Percentiles rank a stretch among this genome's conserved stretches.
Conservation (phyloP, 306 rosid genomes). For the barrel medic (Medicago truncatula) region MtrunA17r5.0-ANR NC_053043.1:38003001-38003500, state of each 20-base stretch:
- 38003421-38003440: slow-evolving; percentile 5
- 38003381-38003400: slow-evolving; percentile 9
- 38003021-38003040: slow-evolving; percentile 9
- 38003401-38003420: neutral
- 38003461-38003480: neutral
- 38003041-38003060: slow-evolving; percentile 27
- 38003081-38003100: slow-evolving; percentile 15
- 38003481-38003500: slow-evolving; percentile 70
- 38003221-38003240: neutral
- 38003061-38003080: slow-evolving; percentile 13
- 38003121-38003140: slow-evolving; percentile 19
- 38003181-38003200: slow-evolving; percentile 21
- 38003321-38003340: slow-evolving; percentile 4
- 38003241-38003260: slow-evolving; percentile 22
- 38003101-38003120: slow-evolving; percentile 28
- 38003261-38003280: slow-evolving; percentile 23
- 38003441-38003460: slow-evolving; percentile 20
- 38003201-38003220: neutral
- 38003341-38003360: slow-evolving; percentile 13
- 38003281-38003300: slow-evolving; percentile 19
- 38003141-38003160: slow-evolving; percentile 26
- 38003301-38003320: slow-evolving; percentile 19
- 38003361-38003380: slow-evolving; percentile 10
- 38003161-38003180: slow-evolving; percentile 22
- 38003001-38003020: slow-evolving; percentile 21